Percentiles rank a stretch among this genome's conserved stretches.
Evolutionary conservation across 129 eudicot genomes (phyloP).

Genomic region (Lonicera japonica): DNA sequence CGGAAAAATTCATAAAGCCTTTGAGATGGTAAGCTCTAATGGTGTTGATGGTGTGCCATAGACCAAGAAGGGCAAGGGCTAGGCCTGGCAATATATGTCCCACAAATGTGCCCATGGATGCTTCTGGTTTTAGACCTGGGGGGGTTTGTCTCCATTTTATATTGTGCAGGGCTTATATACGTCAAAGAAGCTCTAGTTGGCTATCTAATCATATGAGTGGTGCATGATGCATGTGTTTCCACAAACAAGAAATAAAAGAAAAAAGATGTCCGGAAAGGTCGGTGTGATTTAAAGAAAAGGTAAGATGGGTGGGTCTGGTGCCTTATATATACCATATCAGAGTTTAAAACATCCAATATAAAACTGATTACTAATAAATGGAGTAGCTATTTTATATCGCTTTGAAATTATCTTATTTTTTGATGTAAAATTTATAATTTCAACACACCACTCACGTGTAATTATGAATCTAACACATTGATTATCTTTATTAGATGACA

Average conservation of each 20-base stretch:
- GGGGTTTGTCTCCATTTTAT: conserved; percentile 5
- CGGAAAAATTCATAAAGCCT: conserved; percentile 43
- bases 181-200: background rate
- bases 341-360: too few relatives aligned
- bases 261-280: background rate
- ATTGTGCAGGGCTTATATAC: conserved; percentile 12
- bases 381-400: too few relatives aligned
- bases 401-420: too few relatives aligned
- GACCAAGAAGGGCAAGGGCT: conserved; percentile 62
- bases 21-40: conserved; percentile 42
- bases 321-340: too few relatives aligned
- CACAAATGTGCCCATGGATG: conserved; percentile 63
- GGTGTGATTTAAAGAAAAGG: conserved; percentile 4
- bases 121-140: conserved; percentile 6
- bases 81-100: conserved; percentile 77
- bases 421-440: too few relatives aligned
- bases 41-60: conserved; percentile 67
- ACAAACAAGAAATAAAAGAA: conserved; percentile 16
- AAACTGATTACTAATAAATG: too few relatives aligned
- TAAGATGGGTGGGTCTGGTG: background rate
- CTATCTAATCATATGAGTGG: conserved; percentile 20
- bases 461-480: too few relatives aligned
- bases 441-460: too few relatives aligned
- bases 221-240: conserved; percentile 56
- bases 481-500: too few relatives aligned